phyloP scores from a whole-genome alignment of 306 rosid genomes.

The Rubus parviflorus region DNA sequence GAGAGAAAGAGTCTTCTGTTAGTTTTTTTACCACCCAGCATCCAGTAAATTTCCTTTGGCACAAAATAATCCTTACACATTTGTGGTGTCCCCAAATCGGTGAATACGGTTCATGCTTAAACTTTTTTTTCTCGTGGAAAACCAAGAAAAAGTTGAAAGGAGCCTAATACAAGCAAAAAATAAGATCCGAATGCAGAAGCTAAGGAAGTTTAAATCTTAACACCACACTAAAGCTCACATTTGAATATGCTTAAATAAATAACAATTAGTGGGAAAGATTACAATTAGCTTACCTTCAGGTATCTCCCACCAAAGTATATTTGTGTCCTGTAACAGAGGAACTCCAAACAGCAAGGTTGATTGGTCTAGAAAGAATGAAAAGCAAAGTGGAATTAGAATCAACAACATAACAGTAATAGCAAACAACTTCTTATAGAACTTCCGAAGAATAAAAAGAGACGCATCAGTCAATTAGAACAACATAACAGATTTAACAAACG shows the following conservation, averaged over 20 bases:
- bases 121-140: background rate
- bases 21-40: too few species aligned
- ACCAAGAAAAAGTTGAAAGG: background rate
- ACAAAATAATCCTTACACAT: background rate
- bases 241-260: background rate
- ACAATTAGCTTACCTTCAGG: constrained; percentile 52
- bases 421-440: background rate
- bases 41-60: background rate
- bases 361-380: constrained; percentile 42
- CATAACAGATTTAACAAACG: too few species aligned
- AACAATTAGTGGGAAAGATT: background rate
- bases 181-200: background rate
- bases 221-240: background rate
- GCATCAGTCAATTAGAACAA: constrained; percentile 8
- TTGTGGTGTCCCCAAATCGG: background rate
- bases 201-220: background rate
- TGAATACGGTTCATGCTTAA: background rate
- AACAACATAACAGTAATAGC: constrained; percentile 11
- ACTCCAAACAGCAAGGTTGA: constrained; percentile 61
- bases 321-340: constrained; percentile 49
- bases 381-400: constrained; percentile 20
- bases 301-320: constrained; percentile 86
- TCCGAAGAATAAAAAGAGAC: constrained; percentile 8
- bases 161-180: background rate
- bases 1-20: background rate